A percentile compares a stretch with the other conserved stretches of the same genome.
Evolutionary conservation across 345 rosid genomes (phyloP).

Genomic region (Gossypium australe): DNA sequence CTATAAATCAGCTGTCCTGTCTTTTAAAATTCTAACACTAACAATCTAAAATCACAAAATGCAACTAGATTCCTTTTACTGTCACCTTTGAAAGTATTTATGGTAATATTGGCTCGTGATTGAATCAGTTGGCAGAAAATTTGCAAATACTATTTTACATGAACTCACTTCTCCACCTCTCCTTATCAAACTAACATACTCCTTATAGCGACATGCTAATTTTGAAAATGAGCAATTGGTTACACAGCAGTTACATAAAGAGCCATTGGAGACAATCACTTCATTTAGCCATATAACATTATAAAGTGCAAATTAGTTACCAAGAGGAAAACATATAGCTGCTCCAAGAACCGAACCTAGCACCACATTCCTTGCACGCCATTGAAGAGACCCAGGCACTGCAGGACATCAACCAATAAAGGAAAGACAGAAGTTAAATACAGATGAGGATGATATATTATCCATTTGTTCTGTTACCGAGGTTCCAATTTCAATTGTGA

Average conservation of each 20-base stretch:
- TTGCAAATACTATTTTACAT: not conserved
- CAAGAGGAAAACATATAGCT: constrained; percentile 68
- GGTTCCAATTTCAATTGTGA: not conserved
- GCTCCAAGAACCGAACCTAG: constrained; percentile 81
- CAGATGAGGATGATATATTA: not conserved
- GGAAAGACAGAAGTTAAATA: not conserved
- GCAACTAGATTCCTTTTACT: not conserved
- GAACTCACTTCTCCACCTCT: not conserved
- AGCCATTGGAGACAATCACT: not conserved
- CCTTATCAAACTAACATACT: not conserved
- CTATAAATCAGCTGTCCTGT: constrained; percentile 51
- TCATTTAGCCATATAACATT: not conserved
- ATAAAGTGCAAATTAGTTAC: constrained; percentile 31
- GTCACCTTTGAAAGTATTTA: not conserved
- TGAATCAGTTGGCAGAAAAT: not conserved
- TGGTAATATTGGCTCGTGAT: not conserved
- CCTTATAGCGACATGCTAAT: not conserved
- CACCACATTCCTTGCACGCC: constrained; percentile 83
- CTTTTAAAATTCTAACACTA: not conserved
- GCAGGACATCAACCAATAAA: constrained; percentile 2
- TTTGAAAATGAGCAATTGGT: not conserved
- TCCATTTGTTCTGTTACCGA: not conserved
- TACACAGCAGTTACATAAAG: constrained; percentile 30
- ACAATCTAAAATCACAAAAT: not conserved
- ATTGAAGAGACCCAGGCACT: constrained; percentile 84